phyloP scores from a whole-genome alignment of 1,284 basidiomycete species.

The Fomes fomentarius region DNA sequence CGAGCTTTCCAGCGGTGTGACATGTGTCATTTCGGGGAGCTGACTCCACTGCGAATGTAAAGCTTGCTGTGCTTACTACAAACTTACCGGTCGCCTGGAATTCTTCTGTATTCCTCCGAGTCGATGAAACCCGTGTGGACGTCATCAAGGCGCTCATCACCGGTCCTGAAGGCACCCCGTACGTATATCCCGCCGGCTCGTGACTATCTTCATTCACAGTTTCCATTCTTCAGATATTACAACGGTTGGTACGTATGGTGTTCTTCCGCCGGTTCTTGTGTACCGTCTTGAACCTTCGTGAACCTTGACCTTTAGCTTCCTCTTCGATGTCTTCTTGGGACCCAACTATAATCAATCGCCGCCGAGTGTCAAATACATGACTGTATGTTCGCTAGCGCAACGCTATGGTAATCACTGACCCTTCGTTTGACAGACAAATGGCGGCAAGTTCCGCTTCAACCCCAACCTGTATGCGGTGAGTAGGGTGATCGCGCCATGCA shows the following conservation, averaged over 20 bases:
- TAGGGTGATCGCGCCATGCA: too few relatives aligned
- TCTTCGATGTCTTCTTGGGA: constrained; percentile 92
- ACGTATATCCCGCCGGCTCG: constrained; percentile 39
- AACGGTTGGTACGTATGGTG: constrained; percentile 74
- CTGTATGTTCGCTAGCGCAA: constrained; percentile 47
- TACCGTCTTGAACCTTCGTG: not conserved
- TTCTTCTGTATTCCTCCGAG: constrained; percentile 86
- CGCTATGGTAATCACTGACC: not conserved
- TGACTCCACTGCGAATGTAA: constrained; percentile 8
- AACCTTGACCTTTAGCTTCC: constrained; percentile 42
- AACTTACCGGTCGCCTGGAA: constrained; percentile 90
- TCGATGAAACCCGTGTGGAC: constrained; percentile 87
- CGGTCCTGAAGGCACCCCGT: constrained; percentile 91
- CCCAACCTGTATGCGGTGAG: constrained; percentile 88
- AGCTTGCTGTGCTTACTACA: constrained; percentile 89
- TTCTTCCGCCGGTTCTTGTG: too few relatives aligned
- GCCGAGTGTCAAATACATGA: constrained; percentile 89
- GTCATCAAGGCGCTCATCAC: constrained; percentile 90
- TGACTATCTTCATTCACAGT: constrained; percentile 1
- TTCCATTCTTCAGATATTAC: constrained; percentile 57
- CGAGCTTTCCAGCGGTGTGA: not conserved
- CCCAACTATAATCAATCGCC: constrained; percentile 80
- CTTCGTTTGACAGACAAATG: constrained; percentile 65
- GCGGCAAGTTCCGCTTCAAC: constrained; percentile 88
- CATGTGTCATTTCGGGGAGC: constrained; percentile 1